Conservation (phyloP, 805 yeast species). For the Metahyphopichia silvanorum region DNA sequence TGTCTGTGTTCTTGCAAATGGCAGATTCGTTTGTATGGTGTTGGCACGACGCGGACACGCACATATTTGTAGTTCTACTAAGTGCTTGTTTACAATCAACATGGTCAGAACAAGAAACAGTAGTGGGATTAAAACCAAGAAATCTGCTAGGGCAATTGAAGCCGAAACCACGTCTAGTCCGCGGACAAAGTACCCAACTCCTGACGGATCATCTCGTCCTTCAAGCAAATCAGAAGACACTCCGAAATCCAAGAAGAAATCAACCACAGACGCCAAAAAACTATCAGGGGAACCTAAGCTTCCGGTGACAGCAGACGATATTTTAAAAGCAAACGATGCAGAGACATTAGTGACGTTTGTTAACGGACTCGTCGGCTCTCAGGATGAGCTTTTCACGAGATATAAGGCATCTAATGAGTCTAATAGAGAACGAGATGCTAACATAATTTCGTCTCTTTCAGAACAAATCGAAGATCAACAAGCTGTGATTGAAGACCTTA, state of each 20-base stretch:
- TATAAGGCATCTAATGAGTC: constrained; percentile 17
- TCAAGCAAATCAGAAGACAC: constrained; percentile 2
- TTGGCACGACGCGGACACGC: no score
- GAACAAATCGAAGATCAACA: constrained; percentile 24
- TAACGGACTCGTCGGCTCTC: constrained; percentile 26
- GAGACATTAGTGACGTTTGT: constrained; percentile 26
- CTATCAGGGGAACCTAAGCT: not conserved
- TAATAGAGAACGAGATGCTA: constrained; percentile 15
- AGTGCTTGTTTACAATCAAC: not conserved
- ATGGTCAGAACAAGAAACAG: constrained; percentile 2
- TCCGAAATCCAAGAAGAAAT: constrained; percentile 12
- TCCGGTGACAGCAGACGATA: constrained; percentile 16
- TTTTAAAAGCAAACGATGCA: constrained; percentile 21
- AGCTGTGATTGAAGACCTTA: constrained; percentile 21
- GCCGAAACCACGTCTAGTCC: not conserved
- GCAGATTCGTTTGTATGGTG: no score
- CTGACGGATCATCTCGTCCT: not conserved
- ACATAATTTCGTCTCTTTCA: constrained; percentile 20
- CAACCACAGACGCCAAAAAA: constrained; percentile 7
- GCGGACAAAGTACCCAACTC: not conserved
- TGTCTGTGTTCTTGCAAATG: no score
- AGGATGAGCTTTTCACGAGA: constrained; percentile 26
- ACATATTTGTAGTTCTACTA: no score
- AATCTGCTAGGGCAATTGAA: not conserved
- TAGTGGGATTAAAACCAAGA: constrained; percentile 1